Conservation (phyloP, 2,329 filamentous ascomycete genomes). For the Aspergillus ochraceoroseus region DNA sequence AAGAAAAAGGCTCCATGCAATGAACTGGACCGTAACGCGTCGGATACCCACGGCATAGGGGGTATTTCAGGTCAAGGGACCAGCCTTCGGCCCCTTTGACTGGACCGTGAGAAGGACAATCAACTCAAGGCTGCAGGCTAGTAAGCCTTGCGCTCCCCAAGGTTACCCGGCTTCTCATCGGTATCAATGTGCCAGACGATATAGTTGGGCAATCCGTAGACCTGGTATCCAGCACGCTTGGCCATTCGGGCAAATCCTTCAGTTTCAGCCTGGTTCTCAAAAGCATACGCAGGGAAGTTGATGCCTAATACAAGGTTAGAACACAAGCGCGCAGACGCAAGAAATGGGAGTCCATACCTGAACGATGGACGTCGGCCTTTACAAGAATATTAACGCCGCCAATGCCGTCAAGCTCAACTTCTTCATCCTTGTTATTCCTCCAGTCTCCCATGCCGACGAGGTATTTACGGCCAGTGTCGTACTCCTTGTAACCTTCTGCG, state of each 20-base stretch:
- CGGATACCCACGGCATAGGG: slow-evolving; percentile 20
- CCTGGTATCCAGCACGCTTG: slow-evolving; percentile 87
- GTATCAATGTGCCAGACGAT: slow-evolving; percentile 99
- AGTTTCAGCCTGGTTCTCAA: slow-evolving; percentile 98
- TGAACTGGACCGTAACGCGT: slow-evolving; percentile 15
- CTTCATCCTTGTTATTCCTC: slow-evolving; percentile 84
- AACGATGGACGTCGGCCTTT: slow-evolving; percentile 94
- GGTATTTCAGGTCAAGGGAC: slow-evolving; percentile 6
- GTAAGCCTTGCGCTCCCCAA: slow-evolving; percentile 39
- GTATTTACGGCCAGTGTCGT: slow-evolving; percentile 81
- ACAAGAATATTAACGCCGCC: slow-evolving; percentile 96
- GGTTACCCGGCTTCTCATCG: slow-evolving; percentile 83
- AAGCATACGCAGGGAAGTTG: slow-evolving; percentile 94
- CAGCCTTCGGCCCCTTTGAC: background rate
- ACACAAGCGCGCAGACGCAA: slow-evolving; percentile 22
- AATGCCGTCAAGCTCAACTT: slow-evolving; percentile 89
- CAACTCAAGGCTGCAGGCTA: slow-evolving; percentile 21
- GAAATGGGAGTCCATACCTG: too few relatives aligned
- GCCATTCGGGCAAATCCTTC: slow-evolving; percentile 99
- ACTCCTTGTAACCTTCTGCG: slow-evolving; percentile 93
- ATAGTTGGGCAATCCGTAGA: slow-evolving; percentile 91
- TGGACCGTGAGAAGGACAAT: slow-evolving; percentile 2
- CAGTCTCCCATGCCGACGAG: slow-evolving; percentile 91
- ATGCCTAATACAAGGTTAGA: slow-evolving; percentile 59
- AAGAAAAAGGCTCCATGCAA: slow-evolving; percentile 13